Evolutionary conservation across 371 early-diverging fungal species (phyloP), one percentile per base, ranked within the genome.

Genomic region (Apophysomyces ossiformis): DNA sequence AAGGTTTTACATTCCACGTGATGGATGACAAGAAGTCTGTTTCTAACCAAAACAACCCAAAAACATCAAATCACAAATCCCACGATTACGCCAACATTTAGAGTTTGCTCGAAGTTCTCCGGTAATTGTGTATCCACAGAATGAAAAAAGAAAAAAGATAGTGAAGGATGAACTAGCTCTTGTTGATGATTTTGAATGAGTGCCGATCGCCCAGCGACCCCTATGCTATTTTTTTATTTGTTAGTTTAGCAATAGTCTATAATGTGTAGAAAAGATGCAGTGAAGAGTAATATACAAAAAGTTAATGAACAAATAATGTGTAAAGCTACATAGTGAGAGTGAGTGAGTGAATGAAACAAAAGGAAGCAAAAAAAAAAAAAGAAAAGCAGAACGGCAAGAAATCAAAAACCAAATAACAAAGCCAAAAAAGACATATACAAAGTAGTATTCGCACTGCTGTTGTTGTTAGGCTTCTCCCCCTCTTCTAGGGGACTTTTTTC

Each of bases 201-300:
- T 50, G 54, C 7, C 54, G 11, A 26, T 50, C 54, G 54, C 54
- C 9, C 54, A 50, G 21, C 54, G 54, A 50, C 54, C 54, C 21
- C 54, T 21, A 18, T 50, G 16, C 0, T 50, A 7, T 16, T 50
- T 50, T 50, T 50, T 50, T 50, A 21, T 21, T 50, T 50, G 35
- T 50, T 5, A 16, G 54, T 50, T 50, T 50, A 50, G 54, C 21
- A 50, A 21, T 5, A 18, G 8, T 50, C 54, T 50, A 50, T 6
- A 50, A 50, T 50, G 54, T 21, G 54, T 50, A 32, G 54, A 50
- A 45, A 47, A 21, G 21, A 50, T 50, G 54, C 54, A 50, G 21
- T 50, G 35, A 50, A 50, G 8, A 21, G 21, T 50, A 50, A 50
- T 50, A 21, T 50, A 50, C 54, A 50, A 50, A 50, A 50, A 21